Conservation (phyloP, 2,329 filamentous ascomycete genomes). For the Phaeoacremonium minimum region DNA sequence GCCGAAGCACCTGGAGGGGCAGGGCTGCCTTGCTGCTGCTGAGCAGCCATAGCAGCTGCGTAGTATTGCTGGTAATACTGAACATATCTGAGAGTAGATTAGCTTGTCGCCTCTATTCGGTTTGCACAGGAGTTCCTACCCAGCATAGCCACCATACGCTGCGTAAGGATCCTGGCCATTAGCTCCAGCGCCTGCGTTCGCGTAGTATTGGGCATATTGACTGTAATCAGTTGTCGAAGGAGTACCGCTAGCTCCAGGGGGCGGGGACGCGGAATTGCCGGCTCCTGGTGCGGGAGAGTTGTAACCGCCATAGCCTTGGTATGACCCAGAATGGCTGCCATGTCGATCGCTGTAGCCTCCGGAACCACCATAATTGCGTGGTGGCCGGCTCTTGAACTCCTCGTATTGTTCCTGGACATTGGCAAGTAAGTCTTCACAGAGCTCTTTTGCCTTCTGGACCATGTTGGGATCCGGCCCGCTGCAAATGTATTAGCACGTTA, state of each 20-base stretch:
- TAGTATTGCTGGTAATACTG: slow-evolving; percentile 74
- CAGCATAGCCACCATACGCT: slow-evolving; percentile 83
- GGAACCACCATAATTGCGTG: slow-evolving; percentile 55
- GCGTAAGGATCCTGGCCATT: slow-evolving; percentile 78
- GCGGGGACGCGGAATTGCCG: slow-evolving; percentile 30
- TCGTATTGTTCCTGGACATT: slow-evolving; percentile 91
- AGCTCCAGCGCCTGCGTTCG: slow-evolving; percentile 27
- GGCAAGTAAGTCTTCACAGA: slow-evolving; percentile 81
- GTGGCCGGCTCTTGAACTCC: slow-evolving; percentile 79
- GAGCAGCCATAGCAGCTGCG: slow-evolving; percentile 45
- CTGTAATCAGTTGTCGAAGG: slow-evolving; percentile 61
- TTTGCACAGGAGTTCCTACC: too few species aligned
- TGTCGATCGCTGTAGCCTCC: slow-evolving; percentile 30
- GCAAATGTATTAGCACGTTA: slow-evolving; percentile 28
- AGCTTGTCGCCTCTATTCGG: slow-evolving; percentile 11
- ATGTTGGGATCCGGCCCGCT: slow-evolving; percentile 84
- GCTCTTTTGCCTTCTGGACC: slow-evolving; percentile 80
- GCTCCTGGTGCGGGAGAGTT: slow-evolving; percentile 33
- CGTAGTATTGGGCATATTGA: slow-evolving; percentile 82
- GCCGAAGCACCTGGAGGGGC: slow-evolving; percentile 37
- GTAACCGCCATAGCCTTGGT: slow-evolving; percentile 24
- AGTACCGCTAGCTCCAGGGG: slow-evolving; percentile 36
- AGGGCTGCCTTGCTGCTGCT: slow-evolving; percentile 39
- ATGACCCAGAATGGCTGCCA: not conserved
- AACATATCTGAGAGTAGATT: slow-evolving; percentile 42